Percentiles rank a stretch among this genome's conserved stretches.
Conservation (phyloP, 805 yeast species). For the Candida endomychidarum region DNA sequence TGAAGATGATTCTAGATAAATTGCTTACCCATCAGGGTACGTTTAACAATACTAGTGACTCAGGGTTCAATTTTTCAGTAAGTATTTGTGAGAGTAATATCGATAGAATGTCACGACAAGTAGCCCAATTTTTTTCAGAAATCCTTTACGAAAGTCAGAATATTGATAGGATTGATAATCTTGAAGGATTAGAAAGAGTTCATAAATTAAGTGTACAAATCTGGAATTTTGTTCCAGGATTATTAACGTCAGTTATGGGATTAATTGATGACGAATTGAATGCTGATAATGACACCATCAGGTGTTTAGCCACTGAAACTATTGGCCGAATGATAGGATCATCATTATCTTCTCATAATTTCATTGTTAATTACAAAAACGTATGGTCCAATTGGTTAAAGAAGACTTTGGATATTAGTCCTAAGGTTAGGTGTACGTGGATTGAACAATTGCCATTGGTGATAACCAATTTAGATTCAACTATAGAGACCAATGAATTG, state of each 20-base stretch:
- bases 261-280: constrained; percentile 76
- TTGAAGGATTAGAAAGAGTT: constrained; percentile 43
- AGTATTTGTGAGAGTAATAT: constrained; percentile 67
- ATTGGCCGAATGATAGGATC: constrained; percentile 61
- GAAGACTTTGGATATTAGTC: constrained; percentile 67
- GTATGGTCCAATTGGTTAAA: constrained; percentile 73
- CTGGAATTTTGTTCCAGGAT: constrained; percentile 78
- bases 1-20: constrained; percentile 64
- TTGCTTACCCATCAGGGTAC: constrained; percentile 38
- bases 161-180: constrained; percentile 21
- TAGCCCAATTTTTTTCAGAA: constrained; percentile 80
- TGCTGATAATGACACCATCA: constrained; percentile 62
- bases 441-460: constrained; percentile 54
- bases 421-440: constrained; percentile 70
- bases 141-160: constrained; percentile 51
- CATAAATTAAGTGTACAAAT: constrained; percentile 64
- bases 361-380: constrained; percentile 54
- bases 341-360: constrained; percentile 25
- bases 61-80: constrained; percentile 65
- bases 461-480: constrained; percentile 32
- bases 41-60: constrained; percentile 36
- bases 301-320: constrained; percentile 70
- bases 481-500: constrained; percentile 31
- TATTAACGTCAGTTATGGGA: constrained; percentile 72
- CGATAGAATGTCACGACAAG: constrained; percentile 71